phyloP scores from a whole-genome alignment of 129 eudicot genomes.

The Artemisia tridentata region DNA sequence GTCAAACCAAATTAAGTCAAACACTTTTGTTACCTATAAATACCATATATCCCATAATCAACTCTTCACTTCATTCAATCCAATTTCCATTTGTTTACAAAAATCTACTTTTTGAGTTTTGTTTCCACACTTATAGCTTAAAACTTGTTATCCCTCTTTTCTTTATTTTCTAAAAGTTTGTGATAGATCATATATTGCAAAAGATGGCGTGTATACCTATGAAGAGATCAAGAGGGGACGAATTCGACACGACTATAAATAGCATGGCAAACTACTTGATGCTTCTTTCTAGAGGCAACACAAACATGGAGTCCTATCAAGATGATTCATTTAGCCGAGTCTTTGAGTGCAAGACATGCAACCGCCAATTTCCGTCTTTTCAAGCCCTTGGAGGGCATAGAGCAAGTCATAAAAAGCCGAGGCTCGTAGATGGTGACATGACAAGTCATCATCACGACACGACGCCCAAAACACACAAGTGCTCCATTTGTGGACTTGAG shows the following conservation, averaged over 20 bases:
- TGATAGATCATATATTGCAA: not conserved
- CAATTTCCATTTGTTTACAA: constrained; percentile 27
- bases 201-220: constrained; percentile 35
- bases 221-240: constrained; percentile 62
- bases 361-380: constrained; percentile 74
- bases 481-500: constrained; percentile 76
- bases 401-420: constrained; percentile 89
- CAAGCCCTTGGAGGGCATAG: constrained; percentile 97
- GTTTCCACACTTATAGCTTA: not conserved
- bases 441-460: constrained; percentile 11
- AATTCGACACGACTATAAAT: constrained; percentile 27
- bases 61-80: constrained; percentile 25
- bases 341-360: constrained; percentile 82
- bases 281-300: constrained; percentile 41
- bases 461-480: constrained; percentile 66
- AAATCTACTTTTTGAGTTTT: constrained; percentile 23
- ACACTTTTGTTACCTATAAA: constrained; percentile 33
- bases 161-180: constrained; percentile 1
- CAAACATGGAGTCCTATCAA: constrained; percentile 8
- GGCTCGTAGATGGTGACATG: constrained; percentile 34
- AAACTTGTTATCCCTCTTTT: not conserved
- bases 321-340: constrained; percentile 33
- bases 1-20: constrained; percentile 45
- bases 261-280: constrained; percentile 73
- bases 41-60: constrained; percentile 19